phyloP scores from a whole-genome alignment of 2,329 filamentous ascomycete species.

The Colletotrichum cuscutae region DNA sequence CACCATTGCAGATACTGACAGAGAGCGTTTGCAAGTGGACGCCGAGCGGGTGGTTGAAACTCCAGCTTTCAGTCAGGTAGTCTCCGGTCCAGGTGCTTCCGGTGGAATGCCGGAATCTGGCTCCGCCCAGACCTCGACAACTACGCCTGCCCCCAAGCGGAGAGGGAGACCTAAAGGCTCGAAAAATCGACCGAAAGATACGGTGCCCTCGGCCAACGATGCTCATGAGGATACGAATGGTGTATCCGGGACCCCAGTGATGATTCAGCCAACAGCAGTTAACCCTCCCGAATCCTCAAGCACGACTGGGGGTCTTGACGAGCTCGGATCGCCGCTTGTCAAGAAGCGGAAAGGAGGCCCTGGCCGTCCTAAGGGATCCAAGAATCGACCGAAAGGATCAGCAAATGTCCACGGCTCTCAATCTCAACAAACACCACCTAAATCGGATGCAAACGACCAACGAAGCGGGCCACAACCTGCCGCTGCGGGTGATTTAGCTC shows the following conservation, averaged over 20 bases:
- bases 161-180: slow-evolving; percentile 39
- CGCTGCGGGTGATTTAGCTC: not conserved
- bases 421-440: not conserved
- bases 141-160: slow-evolving; percentile 25
- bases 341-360: slow-evolving; percentile 47
- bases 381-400: slow-evolving; percentile 56
- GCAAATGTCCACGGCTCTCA: not conserved
- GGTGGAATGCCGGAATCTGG: not conserved
- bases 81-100: not conserved
- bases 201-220: no score
- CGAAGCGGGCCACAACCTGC: not conserved
- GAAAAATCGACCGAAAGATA: slow-evolving; percentile 28
- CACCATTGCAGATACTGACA: slow-evolving; percentile 42
- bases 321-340: slow-evolving; percentile 37
- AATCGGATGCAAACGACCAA: not conserved
- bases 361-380: slow-evolving; percentile 63
- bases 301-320: not conserved
- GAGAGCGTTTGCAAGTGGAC: not conserved
- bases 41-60: not conserved
- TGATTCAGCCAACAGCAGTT: not conserved
- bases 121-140: slow-evolving; percentile 21
- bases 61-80: not conserved
- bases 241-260: not conserved
- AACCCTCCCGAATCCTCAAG: not conserved
- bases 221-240: not conserved